These are phyloP conservation scores for Spongispora temasekensis DNA, from an alignment of 1,284 basidiomycete species.

Conservation along the genomic window DNA sequence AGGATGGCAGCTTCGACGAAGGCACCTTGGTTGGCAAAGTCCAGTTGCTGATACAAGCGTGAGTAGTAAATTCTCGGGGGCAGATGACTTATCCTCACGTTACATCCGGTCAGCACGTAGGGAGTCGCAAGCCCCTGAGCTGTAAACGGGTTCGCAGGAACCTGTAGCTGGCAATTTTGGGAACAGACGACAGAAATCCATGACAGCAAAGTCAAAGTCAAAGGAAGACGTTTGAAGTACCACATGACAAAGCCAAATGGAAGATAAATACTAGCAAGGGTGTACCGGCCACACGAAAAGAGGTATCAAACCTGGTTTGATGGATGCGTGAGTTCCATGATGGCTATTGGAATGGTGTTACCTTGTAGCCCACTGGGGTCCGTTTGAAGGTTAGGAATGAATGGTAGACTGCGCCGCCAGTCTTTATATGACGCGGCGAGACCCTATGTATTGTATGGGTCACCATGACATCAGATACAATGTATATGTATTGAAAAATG, in stretches of 20 bases:
- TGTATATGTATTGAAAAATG: too few relatives aligned
- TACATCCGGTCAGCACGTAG: constrained; percentile 30
- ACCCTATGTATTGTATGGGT: too few relatives aligned
- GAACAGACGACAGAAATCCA: constrained; percentile 16
- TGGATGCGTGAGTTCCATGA: neutral
- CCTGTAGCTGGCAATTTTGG: constrained; percentile 23
- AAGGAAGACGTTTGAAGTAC: constrained; percentile 1
- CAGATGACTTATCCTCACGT: constrained; percentile 15
- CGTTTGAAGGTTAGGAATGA: too few relatives aligned
- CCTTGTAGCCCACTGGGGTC: too few relatives aligned
- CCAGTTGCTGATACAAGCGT: constrained; percentile 23
- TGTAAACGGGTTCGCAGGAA: constrained; percentile 24
- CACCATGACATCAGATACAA: too few relatives aligned
- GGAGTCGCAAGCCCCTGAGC: constrained; percentile 29
- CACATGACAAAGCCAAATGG: constrained; percentile 11
- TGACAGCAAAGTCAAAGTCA: constrained; percentile 19
- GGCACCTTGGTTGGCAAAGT: constrained; percentile 24
- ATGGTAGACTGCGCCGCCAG: too few relatives aligned
- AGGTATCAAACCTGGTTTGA: constrained; percentile 23
- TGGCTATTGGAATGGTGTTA: too few relatives aligned
- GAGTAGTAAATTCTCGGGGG: too few relatives aligned
- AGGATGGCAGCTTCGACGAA: constrained; percentile 31
- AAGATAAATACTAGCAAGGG: constrained; percentile 8
- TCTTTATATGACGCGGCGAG: too few relatives aligned
- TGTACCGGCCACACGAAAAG: constrained; percentile 15